Conservation (phyloP, 371 early-diverging fungal species). For the Circinella umbellata region DNA sequence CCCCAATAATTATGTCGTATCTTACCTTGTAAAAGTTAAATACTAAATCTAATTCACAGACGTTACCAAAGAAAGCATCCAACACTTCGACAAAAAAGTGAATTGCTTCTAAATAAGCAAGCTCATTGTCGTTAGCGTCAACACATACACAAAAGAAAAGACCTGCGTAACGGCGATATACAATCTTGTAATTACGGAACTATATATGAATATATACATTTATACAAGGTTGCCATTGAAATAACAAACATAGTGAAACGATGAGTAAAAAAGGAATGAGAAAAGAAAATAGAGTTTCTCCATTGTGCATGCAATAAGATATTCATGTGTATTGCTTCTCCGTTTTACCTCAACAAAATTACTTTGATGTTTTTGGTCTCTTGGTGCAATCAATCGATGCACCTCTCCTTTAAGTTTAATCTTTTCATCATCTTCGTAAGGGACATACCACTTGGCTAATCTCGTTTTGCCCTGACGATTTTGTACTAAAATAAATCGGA, state of each 20-base stretch:
- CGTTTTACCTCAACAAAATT: slow-evolving; percentile 92
- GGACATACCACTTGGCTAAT: slow-evolving; percentile 95
- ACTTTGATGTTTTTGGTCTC: slow-evolving; percentile 95
- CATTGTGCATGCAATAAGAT: no score
- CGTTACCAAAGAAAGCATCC: slow-evolving; percentile 97
- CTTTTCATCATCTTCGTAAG: slow-evolving; percentile 93
- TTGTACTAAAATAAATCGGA: slow-evolving; percentile 95
- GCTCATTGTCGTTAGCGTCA: slow-evolving; percentile 96
- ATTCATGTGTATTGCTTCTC: no score
- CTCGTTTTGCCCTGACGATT: slow-evolving; percentile 98
- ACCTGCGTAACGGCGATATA: slow-evolving; percentile 96
- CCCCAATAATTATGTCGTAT: not conserved
- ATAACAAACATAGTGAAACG: not conserved
- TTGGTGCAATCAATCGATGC: slow-evolving; percentile 92
- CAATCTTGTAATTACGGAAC: slow-evolving; percentile 94
- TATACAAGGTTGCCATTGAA: not conserved
- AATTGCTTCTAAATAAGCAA: slow-evolving; percentile 93
- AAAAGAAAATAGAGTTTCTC: no score
- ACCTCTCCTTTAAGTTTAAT: slow-evolving; percentile 92
- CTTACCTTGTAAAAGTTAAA: slow-evolving; percentile 95
- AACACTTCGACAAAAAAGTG: slow-evolving; percentile 98
- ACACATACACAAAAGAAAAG: slow-evolving; percentile 98
- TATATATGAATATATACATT: slow-evolving; percentile 18
- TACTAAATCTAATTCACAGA: slow-evolving; percentile 96
- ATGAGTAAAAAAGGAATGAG: not conserved